Base-by-base conservation (phyloP, 495 filamentous ascomycete genomes). In the Aspergillus sclerotioniger region DNA sequence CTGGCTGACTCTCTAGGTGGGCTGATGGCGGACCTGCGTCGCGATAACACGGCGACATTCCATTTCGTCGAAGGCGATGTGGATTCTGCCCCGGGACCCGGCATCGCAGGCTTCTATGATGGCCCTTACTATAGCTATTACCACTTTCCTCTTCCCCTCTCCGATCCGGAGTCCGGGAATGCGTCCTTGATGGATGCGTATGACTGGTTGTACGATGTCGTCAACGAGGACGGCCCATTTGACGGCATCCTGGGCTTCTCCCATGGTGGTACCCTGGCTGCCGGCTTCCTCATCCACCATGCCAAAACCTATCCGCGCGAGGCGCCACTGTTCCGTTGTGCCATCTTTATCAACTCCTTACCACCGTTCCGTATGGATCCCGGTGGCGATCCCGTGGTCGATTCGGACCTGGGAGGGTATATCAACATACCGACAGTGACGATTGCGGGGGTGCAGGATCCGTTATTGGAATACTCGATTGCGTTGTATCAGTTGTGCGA, bases 161-260 rank as follows among this genome's bases (percentile, higher is more conserved):
- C 62, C 9, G 53, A 57, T 21, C 55, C 55, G 15, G 68, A 71
- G 16, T 53, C 41, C 2, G 66, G 71, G 46, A 65, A 65, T 4
- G 53, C 62, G 19, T 64, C 68, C 12, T 55, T 74, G 6, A 32
- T 58, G 8, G 67, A 68, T 8, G 70, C 72, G 0, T 73, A 71
- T 37, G 56, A 66, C 21, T 52, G 59, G 28, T 61, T 76, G 7
- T 57, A 68, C 54, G 70, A 74, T 32, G 62, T 67, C 17, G 62
- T 75, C n/a, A 60, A 63, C 13, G 54, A 68, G 25, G 67, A 76
- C 21, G 71, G 70, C 9, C 73, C 73, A 12, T 76, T 76, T 37
- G 73, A 76, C 44, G 72, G 67, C 28, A 55, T 75, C 29, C 56
- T 76, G 31, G 73, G 71, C 13, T 75, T 75, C 53, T 76, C 73